phyloP scores from a whole-genome alignment of 805 yeast species.

The Candida nonsorbophila region DNA sequence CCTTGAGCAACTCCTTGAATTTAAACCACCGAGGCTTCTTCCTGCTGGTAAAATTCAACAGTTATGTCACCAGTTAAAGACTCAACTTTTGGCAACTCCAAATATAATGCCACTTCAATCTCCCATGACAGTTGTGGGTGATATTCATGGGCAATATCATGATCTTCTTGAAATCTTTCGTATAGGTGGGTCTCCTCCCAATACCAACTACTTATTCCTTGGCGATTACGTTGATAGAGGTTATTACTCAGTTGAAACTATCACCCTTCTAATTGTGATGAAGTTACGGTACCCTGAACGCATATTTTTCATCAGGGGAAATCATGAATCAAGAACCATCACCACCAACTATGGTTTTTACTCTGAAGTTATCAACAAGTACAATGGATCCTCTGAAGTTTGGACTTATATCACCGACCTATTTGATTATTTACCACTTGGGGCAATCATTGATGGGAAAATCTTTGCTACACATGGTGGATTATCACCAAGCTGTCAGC shows the following conservation, averaged over 20 bases:
- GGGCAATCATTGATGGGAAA: slow-evolving; percentile 85
- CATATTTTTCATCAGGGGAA: slow-evolving; percentile 81
- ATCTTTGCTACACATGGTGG: slow-evolving; percentile 98
- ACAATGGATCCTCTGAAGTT: slow-evolving; percentile 64
- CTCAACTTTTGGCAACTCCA: slow-evolving; percentile 70
- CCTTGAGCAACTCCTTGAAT: slow-evolving; percentile 34
- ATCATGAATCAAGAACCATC: slow-evolving; percentile 94
- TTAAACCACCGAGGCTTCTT: slow-evolving; percentile 37
- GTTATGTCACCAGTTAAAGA: slow-evolving; percentile 73
- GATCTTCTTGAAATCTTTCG: slow-evolving; percentile 88
- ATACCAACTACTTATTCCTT: slow-evolving; percentile 84
- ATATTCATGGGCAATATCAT: slow-evolving; percentile 95
- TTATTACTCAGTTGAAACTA: slow-evolving; percentile 88
- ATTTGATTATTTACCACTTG: slow-evolving; percentile 84
- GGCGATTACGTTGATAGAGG: slow-evolving; percentile 98
- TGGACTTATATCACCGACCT: slow-evolving; percentile 90
- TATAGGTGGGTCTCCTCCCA: slow-evolving; percentile 91
- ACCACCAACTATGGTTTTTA: slow-evolving; percentile 97
- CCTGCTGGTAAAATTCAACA: slow-evolving; percentile 38
- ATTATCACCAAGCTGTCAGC: slow-evolving; percentile 88
- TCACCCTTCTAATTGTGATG: slow-evolving; percentile 71
- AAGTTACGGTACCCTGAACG: slow-evolving; percentile 86
- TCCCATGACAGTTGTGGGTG: slow-evolving; percentile 96
- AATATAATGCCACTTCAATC: slow-evolving; percentile 80
- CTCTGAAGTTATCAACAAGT: slow-evolving; percentile 87